Evolutionary conservation across 164 flowering plant species (phyloP), one percentile per base, ranked within the genome.

Genomic region (Magnolia sinica): DNA sequence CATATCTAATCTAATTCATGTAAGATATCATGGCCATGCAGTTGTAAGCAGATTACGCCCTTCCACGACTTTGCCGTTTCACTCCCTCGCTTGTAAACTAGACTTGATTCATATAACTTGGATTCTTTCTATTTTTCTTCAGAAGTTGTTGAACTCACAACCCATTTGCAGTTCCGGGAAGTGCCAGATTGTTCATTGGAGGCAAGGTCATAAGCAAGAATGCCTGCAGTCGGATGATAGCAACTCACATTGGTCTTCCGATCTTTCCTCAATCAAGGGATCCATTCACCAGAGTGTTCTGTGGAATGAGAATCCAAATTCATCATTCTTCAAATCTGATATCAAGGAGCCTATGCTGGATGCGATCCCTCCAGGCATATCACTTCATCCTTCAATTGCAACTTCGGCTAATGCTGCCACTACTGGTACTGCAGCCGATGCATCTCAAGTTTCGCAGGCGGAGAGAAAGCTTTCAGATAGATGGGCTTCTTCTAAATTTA

Each of bases 141-240:
- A 37, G 45, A 37, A 37, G 45, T 37, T 37, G 61, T 55, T 55
- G 61, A 55, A 55, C 61, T 55, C 61, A 55, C 45, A 55, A 55
- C 61, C 50, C 71, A 29, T 79, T 29, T 85, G 82, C 88, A 93
- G 98, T 82, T 93, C 98, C 76, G 98, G 95, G 52, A 92, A 84
- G 83, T 94, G 98, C 80, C 98, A 94, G 72, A 94, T 94, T 73
- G 76, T 89, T 74, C 98, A 94, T 73, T 94, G 98, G 98, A 89
- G 98, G 87, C 88, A 86, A 80, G 89, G 83, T 72, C 98, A 94
- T 83, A 92, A 85, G 87, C 82, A 84, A 61, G 97, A 91, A 78
- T 94, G 98, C 83, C 86, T 76, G 79, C 85, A 78, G 70, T 31
- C 82, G 80, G 92, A 86, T 50, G 77, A 58, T 68, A 18, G 70